Percentiles rank a stretch among this genome's conserved stretches.
phyloP scores from a whole-genome alignment of 225 moss, liverwort and hornwort genomes.

The Pleurozium schreberi region DNA sequence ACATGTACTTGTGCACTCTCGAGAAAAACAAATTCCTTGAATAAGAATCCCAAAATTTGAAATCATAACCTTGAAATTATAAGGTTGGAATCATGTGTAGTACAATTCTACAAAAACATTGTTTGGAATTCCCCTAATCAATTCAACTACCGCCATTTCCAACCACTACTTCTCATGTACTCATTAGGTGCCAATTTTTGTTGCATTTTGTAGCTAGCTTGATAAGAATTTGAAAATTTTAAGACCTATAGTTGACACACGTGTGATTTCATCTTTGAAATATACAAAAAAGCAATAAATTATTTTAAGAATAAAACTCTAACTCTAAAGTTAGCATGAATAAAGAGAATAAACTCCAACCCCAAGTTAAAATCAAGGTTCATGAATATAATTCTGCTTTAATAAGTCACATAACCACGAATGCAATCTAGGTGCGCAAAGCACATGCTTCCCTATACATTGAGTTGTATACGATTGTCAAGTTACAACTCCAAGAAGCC shows the following conservation, averaged over 20 bases:
- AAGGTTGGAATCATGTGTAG: accelerated
- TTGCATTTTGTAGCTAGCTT: accelerated
- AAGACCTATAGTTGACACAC: not conserved
- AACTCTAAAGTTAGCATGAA: not conserved
- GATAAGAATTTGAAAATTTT: not conserved
- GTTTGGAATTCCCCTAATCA: accelerated
- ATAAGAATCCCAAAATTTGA: too few species aligned
- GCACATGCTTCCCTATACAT: not conserved
- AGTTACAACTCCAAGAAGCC: not conserved
- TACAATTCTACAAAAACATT: not conserved
- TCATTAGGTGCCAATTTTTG: accelerated
- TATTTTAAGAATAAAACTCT: not conserved
- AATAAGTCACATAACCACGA: accelerated
- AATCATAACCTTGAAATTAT: not conserved
- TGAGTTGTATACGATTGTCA: not conserved
- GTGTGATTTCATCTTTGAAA: not conserved
- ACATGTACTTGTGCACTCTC: too few species aligned
- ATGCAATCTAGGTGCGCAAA: not conserved
- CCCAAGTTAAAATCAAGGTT: not conserved
- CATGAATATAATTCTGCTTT: not conserved
- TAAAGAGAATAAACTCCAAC: not conserved
- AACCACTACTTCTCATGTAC: accelerated
- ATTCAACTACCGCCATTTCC: not conserved
- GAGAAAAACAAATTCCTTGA: too few species aligned
- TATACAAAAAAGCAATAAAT: not conserved